Evolutionary conservation across 257 asterid species (phyloP).

Genomic region (Fraxinus cuspidata): DNA sequence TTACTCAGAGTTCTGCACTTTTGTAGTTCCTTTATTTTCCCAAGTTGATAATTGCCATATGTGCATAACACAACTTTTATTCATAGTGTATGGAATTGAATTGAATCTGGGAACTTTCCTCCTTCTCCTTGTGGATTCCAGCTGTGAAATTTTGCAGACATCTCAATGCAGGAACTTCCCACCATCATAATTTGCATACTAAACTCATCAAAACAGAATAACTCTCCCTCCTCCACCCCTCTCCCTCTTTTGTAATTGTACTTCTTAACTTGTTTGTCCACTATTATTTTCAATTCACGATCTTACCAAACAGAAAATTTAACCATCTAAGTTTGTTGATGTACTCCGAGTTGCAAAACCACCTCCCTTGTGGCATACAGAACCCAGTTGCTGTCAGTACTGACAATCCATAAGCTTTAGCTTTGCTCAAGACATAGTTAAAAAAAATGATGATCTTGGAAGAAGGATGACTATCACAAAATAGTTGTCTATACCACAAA

Average conservation of each 20-base stretch:
- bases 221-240: background rate
- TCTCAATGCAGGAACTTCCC: background rate
- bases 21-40: too few relatives aligned
- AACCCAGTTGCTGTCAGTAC: background rate
- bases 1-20: too few relatives aligned
- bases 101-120: background rate
- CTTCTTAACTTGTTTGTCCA: background rate
- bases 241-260: too few relatives aligned
- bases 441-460: background rate
- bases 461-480: constrained; percentile 1
- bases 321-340: too few relatives aligned
- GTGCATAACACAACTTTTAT: too few relatives aligned
- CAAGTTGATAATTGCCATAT: too few relatives aligned
- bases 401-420: background rate
- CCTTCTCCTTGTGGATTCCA: background rate
- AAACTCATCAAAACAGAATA: constrained; percentile 1
- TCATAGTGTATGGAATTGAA: background rate
- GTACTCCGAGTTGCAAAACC: background rate
- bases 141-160: background rate
- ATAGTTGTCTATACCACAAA: background rate
- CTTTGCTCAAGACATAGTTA: background rate
- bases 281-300: background rate
- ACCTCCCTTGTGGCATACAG: background rate
- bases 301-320: background rate
- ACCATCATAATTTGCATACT: background rate